Percentiles rank a stretch among this genome's conserved stretches.
Evolutionary conservation across 208 protist species (phyloP).

Genomic region (Leishmania tropica): DNA sequence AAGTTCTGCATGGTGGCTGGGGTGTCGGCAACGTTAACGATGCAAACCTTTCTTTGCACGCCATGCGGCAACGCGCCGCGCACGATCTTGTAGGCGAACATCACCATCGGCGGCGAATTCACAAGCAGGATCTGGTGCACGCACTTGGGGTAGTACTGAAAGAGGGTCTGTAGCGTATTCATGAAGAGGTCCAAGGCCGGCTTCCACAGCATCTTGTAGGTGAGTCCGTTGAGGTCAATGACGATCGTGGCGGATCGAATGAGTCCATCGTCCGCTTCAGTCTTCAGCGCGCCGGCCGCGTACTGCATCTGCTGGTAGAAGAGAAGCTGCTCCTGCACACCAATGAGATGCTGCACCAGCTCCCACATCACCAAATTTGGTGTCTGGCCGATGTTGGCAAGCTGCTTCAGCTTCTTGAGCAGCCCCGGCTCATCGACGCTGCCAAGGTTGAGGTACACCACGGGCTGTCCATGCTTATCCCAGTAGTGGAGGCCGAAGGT

Average conservation of each 20-base stretch:
- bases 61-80: slow-evolving; percentile 36
- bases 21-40: slow-evolving; percentile 43
- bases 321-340: slow-evolving; percentile 36
- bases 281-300: slow-evolving; percentile 1
- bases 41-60: slow-evolving; percentile 47
- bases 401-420: slow-evolving; percentile 28
- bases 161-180: slow-evolving; percentile 31
- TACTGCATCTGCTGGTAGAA: slow-evolving; percentile 30
- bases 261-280: slow-evolving; percentile 25
- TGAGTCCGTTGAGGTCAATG: slow-evolving; percentile 46
- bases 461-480: slow-evolving; percentile 43
- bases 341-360: slow-evolving; percentile 43
- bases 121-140: slow-evolving; percentile 56
- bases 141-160: slow-evolving; percentile 49
- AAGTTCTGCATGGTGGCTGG: slow-evolving; percentile 34
- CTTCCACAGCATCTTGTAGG: slow-evolving; percentile 69
- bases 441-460: slow-evolving; percentile 37
- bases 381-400: slow-evolving; percentile 16
- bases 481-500: slow-evolving; percentile 40
- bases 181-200: slow-evolving; percentile 62
- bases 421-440: slow-evolving; percentile 25
- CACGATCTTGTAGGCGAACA: slow-evolving; percentile 64
- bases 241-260: slow-evolving; percentile 46
- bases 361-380: slow-evolving; percentile 38
- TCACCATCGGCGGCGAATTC: slow-evolving; percentile 60